A percentile compares a stretch with the other conserved stretches of the same genome.
phyloP scores from a whole-genome alignment of 108 stramenopile genomes.

The Pseudonitzschia pungens region DNA sequence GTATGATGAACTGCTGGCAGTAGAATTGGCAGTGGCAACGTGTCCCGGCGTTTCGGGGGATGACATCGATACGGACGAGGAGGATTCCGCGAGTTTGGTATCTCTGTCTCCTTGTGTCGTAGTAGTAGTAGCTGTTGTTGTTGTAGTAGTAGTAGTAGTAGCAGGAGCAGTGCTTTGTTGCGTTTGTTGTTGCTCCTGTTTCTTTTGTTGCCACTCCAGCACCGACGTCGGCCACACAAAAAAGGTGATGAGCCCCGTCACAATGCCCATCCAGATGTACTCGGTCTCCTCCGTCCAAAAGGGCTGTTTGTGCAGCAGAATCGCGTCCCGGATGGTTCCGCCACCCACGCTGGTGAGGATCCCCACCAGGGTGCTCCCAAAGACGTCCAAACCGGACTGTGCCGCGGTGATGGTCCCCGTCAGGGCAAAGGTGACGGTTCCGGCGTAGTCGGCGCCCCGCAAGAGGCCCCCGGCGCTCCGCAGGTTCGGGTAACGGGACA shows the following conservation, averaged over 20 bases:
- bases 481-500: not conserved
- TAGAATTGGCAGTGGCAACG: not conserved
- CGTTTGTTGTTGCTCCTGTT: not conserved
- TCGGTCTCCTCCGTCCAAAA: slow-evolving; percentile 39
- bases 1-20: not conserved
- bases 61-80: too few relatives aligned
- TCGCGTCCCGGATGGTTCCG: slow-evolving; percentile 54
- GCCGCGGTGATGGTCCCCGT: slow-evolving; percentile 46
- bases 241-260: slow-evolving; percentile 18
- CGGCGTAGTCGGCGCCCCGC: slow-evolving; percentile 9
- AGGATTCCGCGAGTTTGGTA: too few relatives aligned
- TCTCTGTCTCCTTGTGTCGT: too few relatives aligned
- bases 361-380: slow-evolving; percentile 46
- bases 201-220: slow-evolving; percentile 12
- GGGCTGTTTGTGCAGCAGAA: slow-evolving; percentile 21
- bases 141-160: too few relatives aligned
- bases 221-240: slow-evolving; percentile 26
- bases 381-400: slow-evolving; percentile 42
- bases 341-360: slow-evolving; percentile 54
- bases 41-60: too few relatives aligned
- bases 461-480: not conserved
- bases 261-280: slow-evolving; percentile 18
- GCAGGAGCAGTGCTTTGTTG: not conserved
- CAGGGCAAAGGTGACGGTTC: slow-evolving; percentile 42
- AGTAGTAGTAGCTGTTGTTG: not conserved